Conservation (phyloP, 164 flowering plant species). For the Saururus chinensis region DNA sequence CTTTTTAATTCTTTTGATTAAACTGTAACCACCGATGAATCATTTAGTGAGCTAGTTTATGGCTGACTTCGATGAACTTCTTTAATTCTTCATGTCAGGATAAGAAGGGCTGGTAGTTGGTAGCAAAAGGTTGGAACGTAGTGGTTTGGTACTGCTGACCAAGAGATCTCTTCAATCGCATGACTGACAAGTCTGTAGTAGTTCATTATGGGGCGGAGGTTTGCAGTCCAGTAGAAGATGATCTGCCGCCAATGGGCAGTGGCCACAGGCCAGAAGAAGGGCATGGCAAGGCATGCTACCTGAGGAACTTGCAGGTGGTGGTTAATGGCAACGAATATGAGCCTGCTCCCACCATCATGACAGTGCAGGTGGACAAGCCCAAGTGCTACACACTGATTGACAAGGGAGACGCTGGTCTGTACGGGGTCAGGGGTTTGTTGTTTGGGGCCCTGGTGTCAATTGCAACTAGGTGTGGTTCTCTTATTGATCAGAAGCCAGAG, state of each 20-base stretch:
- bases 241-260: slow-evolving; percentile 1
- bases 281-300: not conserved
- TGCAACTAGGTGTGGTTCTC: too few relatives aligned
- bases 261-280: not conserved
- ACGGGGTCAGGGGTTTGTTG: too few relatives aligned
- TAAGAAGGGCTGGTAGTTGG: not conserved
- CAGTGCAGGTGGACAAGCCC: not conserved
- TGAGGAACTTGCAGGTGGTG: not conserved
- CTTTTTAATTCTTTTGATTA: too few relatives aligned
- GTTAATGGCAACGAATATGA: not conserved
- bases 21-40: too few relatives aligned
- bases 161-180: not conserved
- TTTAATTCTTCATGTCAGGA: not conserved
- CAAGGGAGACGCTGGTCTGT: too few relatives aligned
- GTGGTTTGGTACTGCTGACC: slow-evolving; percentile 1
- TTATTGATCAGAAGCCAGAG: too few relatives aligned
- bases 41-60: too few relatives aligned
- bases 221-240: not conserved
- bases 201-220: not conserved
- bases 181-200: not conserved
- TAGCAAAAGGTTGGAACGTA: not conserved
- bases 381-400: not conserved
- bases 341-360: not conserved
- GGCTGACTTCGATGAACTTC: too few relatives aligned
- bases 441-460: too few relatives aligned